Base-by-base conservation (phyloP, 2,329 filamentous ascomycete species). In the Talaromyces albobiverticillius region DNA sequence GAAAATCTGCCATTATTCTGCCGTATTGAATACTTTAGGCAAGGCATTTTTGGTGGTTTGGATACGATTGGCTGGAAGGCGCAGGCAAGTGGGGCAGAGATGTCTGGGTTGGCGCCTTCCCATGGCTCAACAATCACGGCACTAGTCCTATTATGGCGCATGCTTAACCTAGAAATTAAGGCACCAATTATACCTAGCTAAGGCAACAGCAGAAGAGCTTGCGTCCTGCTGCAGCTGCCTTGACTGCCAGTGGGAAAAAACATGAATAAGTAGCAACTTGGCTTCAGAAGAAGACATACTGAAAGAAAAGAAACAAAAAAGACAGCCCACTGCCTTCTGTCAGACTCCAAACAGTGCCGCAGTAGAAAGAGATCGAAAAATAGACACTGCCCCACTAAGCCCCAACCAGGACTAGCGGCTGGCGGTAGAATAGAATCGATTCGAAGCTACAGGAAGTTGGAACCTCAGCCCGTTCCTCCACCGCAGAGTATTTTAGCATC, bases 401-500 rank as follows among this genome's bases (percentile, higher is more conserved):
- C 34, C 9, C 8, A 16, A 34, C 2, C 9, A 8, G 36, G 47
- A 14, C 53, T 51, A 54, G 53, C 46, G 46, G 40, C 40, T 14
- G 29, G 16, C 41, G 18, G 42, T 55, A 55, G 53, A 50, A 55
- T 55, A 55, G 53, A 55, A 55, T 55, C 53, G 53, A 50, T 51
- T 55, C 53, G 53, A 55, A 55, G 53, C 53, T 55, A 55, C 53
- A 46, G 53, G 53, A 55, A 55, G 43, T 26, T 41, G 47, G 42
- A 32, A 16, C 20, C 47, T 41, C 29, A 22, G 53, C 31, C 48
- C 36, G 50, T n/a, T n/a, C n/a, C n/a, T n/a, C n/a, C n/a, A n/a
- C 31, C 42, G 38, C 49, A 57, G 50, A 49, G 54, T 57, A 60
- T 63, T 63, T 59, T 57, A 55, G 53, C 51, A 41, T 51, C 46